These are phyloP conservation scores for Leptographium galeiforme DNA, from an alignment of 2,329 filamentous ascomycete species.

Conservation along the genomic window DNA sequence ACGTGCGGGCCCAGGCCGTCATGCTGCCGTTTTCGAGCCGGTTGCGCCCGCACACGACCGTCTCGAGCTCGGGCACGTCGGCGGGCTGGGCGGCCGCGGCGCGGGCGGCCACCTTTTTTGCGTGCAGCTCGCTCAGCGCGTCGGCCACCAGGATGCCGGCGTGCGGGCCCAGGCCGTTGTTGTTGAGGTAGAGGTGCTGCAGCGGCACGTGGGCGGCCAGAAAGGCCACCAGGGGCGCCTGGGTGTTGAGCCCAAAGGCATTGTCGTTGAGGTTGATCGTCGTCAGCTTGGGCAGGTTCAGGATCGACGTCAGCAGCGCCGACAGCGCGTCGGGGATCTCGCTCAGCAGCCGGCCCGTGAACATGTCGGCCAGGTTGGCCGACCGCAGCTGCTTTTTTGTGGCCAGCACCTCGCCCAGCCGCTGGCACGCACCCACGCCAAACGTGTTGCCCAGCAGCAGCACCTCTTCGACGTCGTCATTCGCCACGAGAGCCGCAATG, in stretches of 20 bases:
- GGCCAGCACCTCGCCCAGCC: slow-evolving; percentile 68
- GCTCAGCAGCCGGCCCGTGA: slow-evolving; percentile 81
- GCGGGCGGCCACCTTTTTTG: slow-evolving; percentile 67
- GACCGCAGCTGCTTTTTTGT: slow-evolving; percentile 73
- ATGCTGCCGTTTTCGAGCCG: slow-evolving; percentile 89
- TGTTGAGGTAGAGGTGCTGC: slow-evolving; percentile 91
- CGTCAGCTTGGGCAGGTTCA: slow-evolving; percentile 73
- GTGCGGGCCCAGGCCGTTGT: slow-evolving; percentile 89
- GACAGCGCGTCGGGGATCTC: slow-evolving; percentile 89
- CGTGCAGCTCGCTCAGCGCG: slow-evolving; percentile 68
- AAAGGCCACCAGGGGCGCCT: slow-evolving; percentile 85
- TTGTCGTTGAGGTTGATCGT: slow-evolving; percentile 97
- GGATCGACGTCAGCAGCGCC: slow-evolving; percentile 70
- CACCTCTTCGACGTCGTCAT: slow-evolving; percentile 70
- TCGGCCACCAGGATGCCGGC: slow-evolving; percentile 83
- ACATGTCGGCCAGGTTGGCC: slow-evolving; percentile 93
- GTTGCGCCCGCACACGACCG: slow-evolving; percentile 94
- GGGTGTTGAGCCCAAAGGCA: slow-evolving; percentile 90
- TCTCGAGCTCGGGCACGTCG: slow-evolving; percentile 68
- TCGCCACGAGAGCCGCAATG: slow-evolving; percentile 59
- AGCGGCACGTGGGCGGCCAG: slow-evolving; percentile 78
- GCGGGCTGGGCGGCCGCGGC: slow-evolving; percentile 42
- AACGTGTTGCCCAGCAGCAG: slow-evolving; percentile 83
- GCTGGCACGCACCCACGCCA: slow-evolving; percentile 75
- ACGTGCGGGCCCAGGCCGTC: slow-evolving; percentile 85